These are phyloP conservation scores for Talaromyces sp. DNA, from an alignment of 2,329 filamentous ascomycete genomes.

Conservation along the genomic window DNA sequence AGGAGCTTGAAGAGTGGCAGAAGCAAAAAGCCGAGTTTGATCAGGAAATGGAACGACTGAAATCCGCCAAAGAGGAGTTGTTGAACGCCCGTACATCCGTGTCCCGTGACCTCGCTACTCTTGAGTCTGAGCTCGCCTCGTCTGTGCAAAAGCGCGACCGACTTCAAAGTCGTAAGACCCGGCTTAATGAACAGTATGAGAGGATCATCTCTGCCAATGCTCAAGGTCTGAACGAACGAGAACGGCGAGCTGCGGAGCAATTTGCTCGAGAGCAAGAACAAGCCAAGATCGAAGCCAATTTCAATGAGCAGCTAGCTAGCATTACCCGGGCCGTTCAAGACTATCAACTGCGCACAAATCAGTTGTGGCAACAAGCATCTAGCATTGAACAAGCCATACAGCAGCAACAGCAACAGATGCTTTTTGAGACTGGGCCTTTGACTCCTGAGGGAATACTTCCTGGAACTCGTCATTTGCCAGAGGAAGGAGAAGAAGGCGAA, in stretches of 20 bases:
- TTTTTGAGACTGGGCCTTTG: slow-evolving; percentile 42
- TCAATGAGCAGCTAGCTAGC: slow-evolving; percentile 42
- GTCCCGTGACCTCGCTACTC: slow-evolving; percentile 50
- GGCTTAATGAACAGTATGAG: slow-evolving; percentile 61
- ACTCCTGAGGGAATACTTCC: slow-evolving; percentile 62
- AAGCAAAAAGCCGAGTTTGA: slow-evolving; percentile 55
- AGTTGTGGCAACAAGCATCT: slow-evolving; percentile 44
- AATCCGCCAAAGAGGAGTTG: slow-evolving; percentile 50
- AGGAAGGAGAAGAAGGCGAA: slow-evolving; percentile 23
- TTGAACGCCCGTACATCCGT: slow-evolving; percentile 49
- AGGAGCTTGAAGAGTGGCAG: slow-evolving; percentile 53
- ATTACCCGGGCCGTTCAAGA: slow-evolving; percentile 44
- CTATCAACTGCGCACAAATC: slow-evolving; percentile 41
- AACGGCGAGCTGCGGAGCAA: slow-evolving; percentile 48
- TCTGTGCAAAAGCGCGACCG: slow-evolving; percentile 58
- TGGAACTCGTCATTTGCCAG: slow-evolving; percentile 46
- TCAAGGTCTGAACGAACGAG: slow-evolving; percentile 56
- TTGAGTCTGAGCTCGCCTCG: slow-evolving; percentile 53
- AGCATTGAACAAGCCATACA: slow-evolving; percentile 44
- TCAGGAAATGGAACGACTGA: slow-evolving; percentile 51
- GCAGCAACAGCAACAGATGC: slow-evolving; percentile 45
- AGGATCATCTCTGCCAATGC: slow-evolving; percentile 57
- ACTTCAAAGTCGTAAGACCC: slow-evolving; percentile 54
- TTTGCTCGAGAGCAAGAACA: slow-evolving; percentile 47
- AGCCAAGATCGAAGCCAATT: slow-evolving; percentile 41